Evolutionary conservation across 2,329 filamentous ascomycete genomes (phyloP), one percentile per base, ranked within the genome.

Genomic region (Zymoseptoria brevis): DNA sequence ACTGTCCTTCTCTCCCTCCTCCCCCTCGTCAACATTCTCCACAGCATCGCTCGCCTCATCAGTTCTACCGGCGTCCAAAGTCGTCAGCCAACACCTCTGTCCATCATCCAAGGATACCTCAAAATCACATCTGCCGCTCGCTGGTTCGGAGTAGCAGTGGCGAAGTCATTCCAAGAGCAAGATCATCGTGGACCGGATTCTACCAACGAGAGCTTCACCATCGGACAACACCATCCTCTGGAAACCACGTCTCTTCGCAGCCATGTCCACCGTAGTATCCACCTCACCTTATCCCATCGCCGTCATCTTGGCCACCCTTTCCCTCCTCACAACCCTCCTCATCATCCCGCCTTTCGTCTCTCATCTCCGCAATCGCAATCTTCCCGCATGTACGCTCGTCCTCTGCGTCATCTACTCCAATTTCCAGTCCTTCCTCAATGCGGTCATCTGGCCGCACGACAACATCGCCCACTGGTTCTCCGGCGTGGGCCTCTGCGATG

Each of bases 391-490:
- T 19, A 79, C 77, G 29, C 75, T 88, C 41, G 79, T 86, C 54
- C 68, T 76, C 55, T 86, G 82, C 77, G 73, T 82, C 56, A 72
- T 81, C 22, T 59, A 84, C n/a, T 70, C 79, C 59, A 86, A 87
- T 66, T 58, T 85, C 56, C 77, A 81, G 69, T 60, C 78, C 63
- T 77, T 84, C 62, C 71, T 84, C 75, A 88, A 89, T 67, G 76
- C 84, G 1, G 69, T 87, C 54, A 79, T 88, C 61, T 89, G 86
- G 86, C 79, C 81, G 0, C 81, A 76, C 7, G 82, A 86, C 63
- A 75, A 87, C 63, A 66, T 80, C 11, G 45, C 67, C 0, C 69
- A 73, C 5, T 84, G 81, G 80, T 89, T 80, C 79, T 71, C 79
- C 59, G 87, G 87, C 4, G 67, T 70, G 4, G 80, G 79, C 2